Percentiles rank a stretch among this genome's conserved stretches.
Evolutionary conservation across 2,329 filamentous ascomycete species (phyloP).

Genomic region (Polytolypa hystricis): DNA sequence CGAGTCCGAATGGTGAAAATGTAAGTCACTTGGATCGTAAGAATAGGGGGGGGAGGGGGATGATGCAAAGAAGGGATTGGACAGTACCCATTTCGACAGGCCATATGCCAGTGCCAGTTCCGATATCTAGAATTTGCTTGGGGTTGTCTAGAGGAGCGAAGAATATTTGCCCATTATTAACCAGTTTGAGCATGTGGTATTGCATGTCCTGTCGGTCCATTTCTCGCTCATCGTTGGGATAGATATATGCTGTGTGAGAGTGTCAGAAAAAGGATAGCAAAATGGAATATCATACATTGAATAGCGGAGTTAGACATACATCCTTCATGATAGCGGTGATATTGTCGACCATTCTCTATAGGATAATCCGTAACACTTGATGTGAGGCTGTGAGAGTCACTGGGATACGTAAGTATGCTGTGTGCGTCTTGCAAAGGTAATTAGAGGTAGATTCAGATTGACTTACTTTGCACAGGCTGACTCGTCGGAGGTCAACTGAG

Average conservation of each 20-base stretch:
- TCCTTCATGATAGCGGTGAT: slow-evolving; percentile 36
- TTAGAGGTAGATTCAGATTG: no score
- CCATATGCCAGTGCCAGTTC: slow-evolving; percentile 56
- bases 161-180: slow-evolving; percentile 36
- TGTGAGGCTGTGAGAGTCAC: slow-evolving; percentile 32
- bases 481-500: no score
- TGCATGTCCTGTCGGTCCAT: slow-evolving; percentile 45
- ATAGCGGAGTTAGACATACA: slow-evolving; percentile 18
- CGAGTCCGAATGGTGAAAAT: no score
- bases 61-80: slow-evolving; percentile 44
- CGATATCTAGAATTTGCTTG: slow-evolving; percentile 44
- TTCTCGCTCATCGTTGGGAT: slow-evolving; percentile 45
- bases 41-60: slow-evolving; percentile 54
- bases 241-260: slow-evolving; percentile 26
- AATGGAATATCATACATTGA: background rate
- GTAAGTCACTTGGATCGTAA: slow-evolving; percentile 67
- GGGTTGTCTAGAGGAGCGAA: slow-evolving; percentile 37
- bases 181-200: slow-evolving; percentile 42
- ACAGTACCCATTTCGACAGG: slow-evolving; percentile 55
- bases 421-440: no score
- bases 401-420: slow-evolving; percentile 2
- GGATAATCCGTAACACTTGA: slow-evolving; percentile 35
- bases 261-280: slow-evolving; percentile 1
- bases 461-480: no score
- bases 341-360: slow-evolving; percentile 31